phyloP scores from a whole-genome alignment of 106 monocot genomes.

The Gastrodia elata region DNA sequence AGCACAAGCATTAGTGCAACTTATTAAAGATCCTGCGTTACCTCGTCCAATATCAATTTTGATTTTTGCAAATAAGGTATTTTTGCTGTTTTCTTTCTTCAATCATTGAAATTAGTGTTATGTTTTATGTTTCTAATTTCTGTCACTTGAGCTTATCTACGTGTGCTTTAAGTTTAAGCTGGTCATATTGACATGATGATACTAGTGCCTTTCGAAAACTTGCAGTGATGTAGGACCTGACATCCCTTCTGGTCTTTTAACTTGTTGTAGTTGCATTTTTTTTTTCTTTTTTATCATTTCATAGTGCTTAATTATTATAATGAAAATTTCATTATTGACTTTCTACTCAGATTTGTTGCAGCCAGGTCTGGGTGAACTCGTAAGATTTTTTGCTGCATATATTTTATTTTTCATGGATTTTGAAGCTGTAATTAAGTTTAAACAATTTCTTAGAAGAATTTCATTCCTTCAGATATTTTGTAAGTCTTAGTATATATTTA shows the following conservation, averaged over 20 bases:
- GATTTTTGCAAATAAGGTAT: constrained; percentile 30
- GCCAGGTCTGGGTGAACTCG: no score
- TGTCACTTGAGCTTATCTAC: background rate
- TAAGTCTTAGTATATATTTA: no score
- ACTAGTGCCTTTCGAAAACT: background rate
- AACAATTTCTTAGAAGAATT: no score
- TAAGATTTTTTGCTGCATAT: no score
- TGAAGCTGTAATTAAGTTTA: no score
- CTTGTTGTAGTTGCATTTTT: no score
- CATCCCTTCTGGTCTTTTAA: background rate
- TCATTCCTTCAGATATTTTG: no score
- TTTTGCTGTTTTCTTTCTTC: constrained; percentile 5
- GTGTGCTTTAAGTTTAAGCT: background rate
- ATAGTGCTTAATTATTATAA: no score
- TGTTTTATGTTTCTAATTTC: background rate
- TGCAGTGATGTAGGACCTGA: background rate
- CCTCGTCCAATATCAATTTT: constrained; percentile 19
- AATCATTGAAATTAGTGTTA: background rate
- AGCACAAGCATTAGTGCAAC: constrained; percentile 12
- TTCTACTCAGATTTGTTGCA: no score
- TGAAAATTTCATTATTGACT: no score
- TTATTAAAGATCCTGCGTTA: constrained; percentile 14
- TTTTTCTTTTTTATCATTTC: no score
- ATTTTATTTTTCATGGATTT: no score
- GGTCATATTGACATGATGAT: background rate